phyloP scores from a whole-genome alignment of 345 rosid genomes.

The Populus simonii region DNA sequence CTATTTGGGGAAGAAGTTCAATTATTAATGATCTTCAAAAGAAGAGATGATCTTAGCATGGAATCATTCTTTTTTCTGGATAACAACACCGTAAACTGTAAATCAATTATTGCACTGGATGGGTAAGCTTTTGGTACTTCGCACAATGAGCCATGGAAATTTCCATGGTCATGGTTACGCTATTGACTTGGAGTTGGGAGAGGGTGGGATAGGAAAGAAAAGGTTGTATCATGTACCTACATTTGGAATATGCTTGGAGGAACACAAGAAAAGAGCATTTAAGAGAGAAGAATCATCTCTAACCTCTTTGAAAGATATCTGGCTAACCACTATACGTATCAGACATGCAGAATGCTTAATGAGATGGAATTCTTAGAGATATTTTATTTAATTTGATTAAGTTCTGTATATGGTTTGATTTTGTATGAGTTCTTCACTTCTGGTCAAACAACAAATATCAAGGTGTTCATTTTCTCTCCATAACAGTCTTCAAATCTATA shows the following conservation, averaged over 20 bases:
- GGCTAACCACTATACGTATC: not conserved
- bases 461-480: not conserved
- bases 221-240: not conserved
- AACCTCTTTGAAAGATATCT: not conserved
- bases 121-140: not conserved
- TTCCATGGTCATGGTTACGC: not conserved
- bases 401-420: not conserved
- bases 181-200: not conserved
- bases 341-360: not conserved
- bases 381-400: too few species aligned
- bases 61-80: not conserved
- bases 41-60: not conserved
- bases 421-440: not conserved
- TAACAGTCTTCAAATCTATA: not conserved
- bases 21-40: too few species aligned
- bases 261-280: not conserved
- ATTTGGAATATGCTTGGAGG: not conserved
- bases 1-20: not conserved
- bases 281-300: not conserved
- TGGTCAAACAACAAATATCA: not conserved
- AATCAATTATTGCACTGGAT: not conserved
- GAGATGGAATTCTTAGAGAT: not conserved
- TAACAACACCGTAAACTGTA: not conserved
- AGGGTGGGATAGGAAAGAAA: not conserved
- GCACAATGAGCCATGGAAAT: not conserved